Percentiles rank a stretch among this genome's conserved stretches.
Conservation (phyloP, 163 green algal species). For the Volvox carteri region DNA sequence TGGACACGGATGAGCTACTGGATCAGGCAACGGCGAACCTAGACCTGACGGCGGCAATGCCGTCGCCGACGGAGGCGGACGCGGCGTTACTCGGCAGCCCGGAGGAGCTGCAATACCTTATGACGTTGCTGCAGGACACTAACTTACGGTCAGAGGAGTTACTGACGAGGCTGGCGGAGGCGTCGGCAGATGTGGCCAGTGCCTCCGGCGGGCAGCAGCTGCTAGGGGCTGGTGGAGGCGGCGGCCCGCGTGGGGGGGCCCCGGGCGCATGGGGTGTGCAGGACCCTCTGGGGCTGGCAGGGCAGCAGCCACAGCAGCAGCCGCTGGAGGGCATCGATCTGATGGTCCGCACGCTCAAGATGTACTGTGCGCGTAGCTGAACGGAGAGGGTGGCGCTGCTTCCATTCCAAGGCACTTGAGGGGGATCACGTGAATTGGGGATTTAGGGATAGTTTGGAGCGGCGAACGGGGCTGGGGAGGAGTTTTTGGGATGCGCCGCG, state of each 20-base stretch:
- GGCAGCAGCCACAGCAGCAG: conserved; percentile 28
- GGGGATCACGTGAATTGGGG: too few species aligned
- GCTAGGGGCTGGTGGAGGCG: not conserved
- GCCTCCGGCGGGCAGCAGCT: not conserved
- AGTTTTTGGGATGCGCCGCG: too few species aligned
- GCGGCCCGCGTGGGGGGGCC: not conserved
- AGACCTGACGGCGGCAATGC: conserved; percentile 33
- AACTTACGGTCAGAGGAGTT: conserved; percentile 56
- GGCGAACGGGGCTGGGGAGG: too few species aligned
- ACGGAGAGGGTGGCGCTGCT: not conserved
- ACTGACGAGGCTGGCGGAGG: conserved; percentile 38
- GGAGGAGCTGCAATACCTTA: conserved; percentile 14
- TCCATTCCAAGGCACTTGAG: too few species aligned
- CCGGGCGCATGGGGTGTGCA: not conserved
- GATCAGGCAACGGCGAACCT: conserved; percentile 40
- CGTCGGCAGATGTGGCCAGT: not conserved
- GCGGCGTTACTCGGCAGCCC: conserved; percentile 4
- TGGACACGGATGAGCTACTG: conserved; percentile 55
- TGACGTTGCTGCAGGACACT: conserved; percentile 53
- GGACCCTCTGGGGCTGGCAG: not conserved
- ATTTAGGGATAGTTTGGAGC: too few species aligned
- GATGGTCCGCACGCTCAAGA: conserved; percentile 62
- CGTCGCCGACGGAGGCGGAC: conserved; percentile 33
- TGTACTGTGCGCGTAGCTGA: conserved; percentile 50
- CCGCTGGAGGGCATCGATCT: conserved; percentile 62